A percentile compares a stretch with the other conserved stretches of the same genome.
Evolutionary conservation across 2,329 filamentous ascomycete genomes (phyloP).

Genomic region (Penicillium sp.): DNA sequence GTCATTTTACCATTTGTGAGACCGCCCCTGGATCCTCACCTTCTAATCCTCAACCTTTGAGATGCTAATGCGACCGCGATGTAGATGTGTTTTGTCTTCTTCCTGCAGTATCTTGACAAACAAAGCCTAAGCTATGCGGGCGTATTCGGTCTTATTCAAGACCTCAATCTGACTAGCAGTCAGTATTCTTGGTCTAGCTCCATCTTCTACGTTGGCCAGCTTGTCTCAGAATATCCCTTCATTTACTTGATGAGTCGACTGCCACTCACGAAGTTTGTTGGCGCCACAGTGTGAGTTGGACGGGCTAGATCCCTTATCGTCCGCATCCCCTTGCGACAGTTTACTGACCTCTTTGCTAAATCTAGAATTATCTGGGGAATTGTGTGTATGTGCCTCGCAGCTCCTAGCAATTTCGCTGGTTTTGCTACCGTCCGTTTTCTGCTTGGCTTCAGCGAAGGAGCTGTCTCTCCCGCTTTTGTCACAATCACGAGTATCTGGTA

Average conservation of each 20-base stretch:
- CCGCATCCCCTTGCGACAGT: not conserved
- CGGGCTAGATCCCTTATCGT: not conserved
- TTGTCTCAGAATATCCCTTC: constrained; percentile 55
- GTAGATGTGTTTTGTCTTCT: constrained; percentile 50
- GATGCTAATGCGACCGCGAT: not conserved
- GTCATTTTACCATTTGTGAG: constrained; percentile 28
- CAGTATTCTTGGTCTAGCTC: constrained; percentile 47
- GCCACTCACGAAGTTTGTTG: constrained; percentile 56
- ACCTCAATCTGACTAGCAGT: constrained; percentile 49
- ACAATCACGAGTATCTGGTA: not conserved
- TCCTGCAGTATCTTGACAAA: constrained; percentile 50
- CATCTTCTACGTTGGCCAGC: constrained; percentile 45
- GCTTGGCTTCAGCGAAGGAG: not conserved
- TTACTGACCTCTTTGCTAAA: not conserved
- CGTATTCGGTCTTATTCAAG: constrained; percentile 49
- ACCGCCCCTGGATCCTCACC: not conserved
- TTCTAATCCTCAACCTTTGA: not conserved
- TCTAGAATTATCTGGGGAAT: not conserved
- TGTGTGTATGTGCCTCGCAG: not conserved
- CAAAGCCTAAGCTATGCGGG: constrained; percentile 56
- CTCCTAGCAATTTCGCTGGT: not conserved
- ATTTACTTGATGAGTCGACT: constrained; percentile 57
- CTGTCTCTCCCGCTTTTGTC: not conserved
- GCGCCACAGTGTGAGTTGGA: constrained; percentile 47
- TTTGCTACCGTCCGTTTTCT: not conserved